Evolutionary conservation across 2,329 filamentous ascomycete species (phyloP).

Genomic region (Rasamsonia emersonii): DNA sequence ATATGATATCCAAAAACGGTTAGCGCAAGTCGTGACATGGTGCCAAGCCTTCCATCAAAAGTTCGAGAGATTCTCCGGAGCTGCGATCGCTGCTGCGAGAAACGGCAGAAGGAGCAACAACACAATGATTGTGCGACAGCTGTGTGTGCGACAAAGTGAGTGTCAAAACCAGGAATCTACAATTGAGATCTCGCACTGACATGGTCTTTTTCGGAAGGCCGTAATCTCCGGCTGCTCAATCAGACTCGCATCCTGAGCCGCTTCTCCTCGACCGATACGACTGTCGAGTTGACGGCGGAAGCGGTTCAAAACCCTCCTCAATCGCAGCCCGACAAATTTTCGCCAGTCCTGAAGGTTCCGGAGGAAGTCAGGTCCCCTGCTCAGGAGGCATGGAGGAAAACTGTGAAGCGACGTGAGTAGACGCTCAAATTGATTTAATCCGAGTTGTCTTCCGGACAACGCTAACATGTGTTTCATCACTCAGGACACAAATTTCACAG

Average conservation of each 20-base stretch:
- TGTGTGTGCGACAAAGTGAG: conserved; percentile 34
- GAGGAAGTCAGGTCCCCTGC: conserved; percentile 6
- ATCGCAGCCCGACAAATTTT: conserved; percentile 9
- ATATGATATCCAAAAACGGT: not conserved
- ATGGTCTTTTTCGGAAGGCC: conserved; percentile 19
- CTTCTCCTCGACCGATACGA: conserved; percentile 25
- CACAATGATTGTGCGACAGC: conserved; percentile 35
- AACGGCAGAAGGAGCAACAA: no score
- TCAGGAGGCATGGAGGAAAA: conserved; percentile 11
- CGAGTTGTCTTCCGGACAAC: no score
- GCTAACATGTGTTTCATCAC: no score
- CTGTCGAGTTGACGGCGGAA: conserved; percentile 18
- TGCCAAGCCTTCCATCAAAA: no score
- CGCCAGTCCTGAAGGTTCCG: conserved; percentile 5
- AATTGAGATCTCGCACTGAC: conserved; percentile 10
- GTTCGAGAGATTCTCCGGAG: conserved; percentile 3
- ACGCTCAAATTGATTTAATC: no score
- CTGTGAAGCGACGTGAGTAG: conserved; percentile 18
- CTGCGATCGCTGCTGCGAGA: conserved; percentile 8
- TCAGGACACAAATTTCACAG: conserved; percentile 25
- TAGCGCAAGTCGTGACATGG: no score
- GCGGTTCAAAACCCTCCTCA: conserved; percentile 9
- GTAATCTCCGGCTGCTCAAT: conserved; percentile 26
- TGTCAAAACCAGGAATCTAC: conserved; percentile 5
- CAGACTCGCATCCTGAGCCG: conserved; percentile 22